phyloP scores from a whole-genome alignment of 441 rosid genomes.

The Omphalea diandra region DNA sequence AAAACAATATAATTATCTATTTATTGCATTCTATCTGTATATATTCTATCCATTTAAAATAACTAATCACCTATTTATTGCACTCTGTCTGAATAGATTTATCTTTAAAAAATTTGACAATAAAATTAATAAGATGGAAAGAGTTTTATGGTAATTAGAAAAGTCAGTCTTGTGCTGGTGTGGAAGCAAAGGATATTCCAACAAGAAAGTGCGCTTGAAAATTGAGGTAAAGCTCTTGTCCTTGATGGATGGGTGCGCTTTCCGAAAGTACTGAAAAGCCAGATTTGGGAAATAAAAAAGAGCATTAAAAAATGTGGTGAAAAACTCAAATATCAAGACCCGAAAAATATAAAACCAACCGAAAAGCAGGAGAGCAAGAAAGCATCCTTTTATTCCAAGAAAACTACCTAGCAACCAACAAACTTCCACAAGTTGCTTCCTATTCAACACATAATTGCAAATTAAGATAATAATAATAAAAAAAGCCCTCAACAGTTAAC shows the following conservation, averaged over 20 bases:
- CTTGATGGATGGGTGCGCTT: conserved; percentile 18
- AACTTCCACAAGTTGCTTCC: background rate
- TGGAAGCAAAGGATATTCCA: conserved; percentile 38
- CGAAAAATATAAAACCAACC: background rate
- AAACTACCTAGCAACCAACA: conserved; percentile 30
- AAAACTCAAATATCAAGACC: background rate
- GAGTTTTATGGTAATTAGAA: too few relatives aligned
- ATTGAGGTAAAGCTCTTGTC: background rate
- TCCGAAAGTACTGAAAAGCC: conserved; percentile 27
- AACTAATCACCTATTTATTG: too few relatives aligned
- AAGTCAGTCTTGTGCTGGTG: background rate
- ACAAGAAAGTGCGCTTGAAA: background rate
- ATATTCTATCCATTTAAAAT: too few relatives aligned
- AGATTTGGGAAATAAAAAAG: background rate
- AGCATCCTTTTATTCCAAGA: conserved; percentile 34
- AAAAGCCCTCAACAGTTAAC: too few relatives aligned
- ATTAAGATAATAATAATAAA: too few relatives aligned
- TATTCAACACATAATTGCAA: background rate
- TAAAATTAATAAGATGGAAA: too few relatives aligned
- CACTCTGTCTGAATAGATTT: too few relatives aligned
- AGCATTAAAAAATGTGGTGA: background rate
- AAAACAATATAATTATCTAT: too few relatives aligned
- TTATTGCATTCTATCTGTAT: too few relatives aligned
- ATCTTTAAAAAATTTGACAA: too few relatives aligned
- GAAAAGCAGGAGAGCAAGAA: background rate